Evolutionary conservation across 306 rosid species (phyloP).

Genomic region (Rosa lucieae): DNA sequence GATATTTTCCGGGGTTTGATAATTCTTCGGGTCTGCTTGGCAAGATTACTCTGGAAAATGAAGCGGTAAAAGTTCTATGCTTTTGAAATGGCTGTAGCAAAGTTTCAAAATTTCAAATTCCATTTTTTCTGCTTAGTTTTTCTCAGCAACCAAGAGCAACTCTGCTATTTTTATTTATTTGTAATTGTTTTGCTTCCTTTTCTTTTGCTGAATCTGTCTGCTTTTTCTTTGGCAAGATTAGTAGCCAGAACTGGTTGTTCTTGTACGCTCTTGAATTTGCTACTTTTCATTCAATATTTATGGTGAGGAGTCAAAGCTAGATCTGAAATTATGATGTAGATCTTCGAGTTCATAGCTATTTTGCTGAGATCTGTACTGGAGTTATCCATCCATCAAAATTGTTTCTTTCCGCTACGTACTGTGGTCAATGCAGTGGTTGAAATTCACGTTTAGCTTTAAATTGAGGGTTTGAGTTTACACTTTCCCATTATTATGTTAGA

Average conservation of each 20-base stretch:
- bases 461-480: not conserved
- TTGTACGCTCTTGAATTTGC: not conserved
- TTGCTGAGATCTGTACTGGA: slow-evolving; percentile 14
- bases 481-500: slow-evolving; percentile 8
- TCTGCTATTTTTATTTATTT: not conserved
- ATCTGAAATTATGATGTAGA: slow-evolving; percentile 32
- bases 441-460: not conserved
- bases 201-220: not conserved
- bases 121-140: not conserved
- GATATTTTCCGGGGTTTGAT: not conserved
- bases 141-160: not conserved
- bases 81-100: not conserved
- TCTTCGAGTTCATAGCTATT: not conserved
- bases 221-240: not conserved
- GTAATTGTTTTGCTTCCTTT: not conserved
- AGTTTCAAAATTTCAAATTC: not conserved
- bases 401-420: slow-evolving; percentile 5
- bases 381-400: not conserved
- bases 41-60: slow-evolving; percentile 7
- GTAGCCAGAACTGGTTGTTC: not conserved
- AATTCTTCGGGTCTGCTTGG: slow-evolving; percentile 21
- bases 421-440: slow-evolving; percentile 2
- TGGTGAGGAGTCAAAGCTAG: slow-evolving; percentile 15
- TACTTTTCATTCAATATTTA: not conserved
- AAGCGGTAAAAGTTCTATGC: not conserved